Evolutionary conservation across 495 filamentous ascomycete species (phyloP).

Genomic region (Hypomontagnella submonticulosa): DNA sequence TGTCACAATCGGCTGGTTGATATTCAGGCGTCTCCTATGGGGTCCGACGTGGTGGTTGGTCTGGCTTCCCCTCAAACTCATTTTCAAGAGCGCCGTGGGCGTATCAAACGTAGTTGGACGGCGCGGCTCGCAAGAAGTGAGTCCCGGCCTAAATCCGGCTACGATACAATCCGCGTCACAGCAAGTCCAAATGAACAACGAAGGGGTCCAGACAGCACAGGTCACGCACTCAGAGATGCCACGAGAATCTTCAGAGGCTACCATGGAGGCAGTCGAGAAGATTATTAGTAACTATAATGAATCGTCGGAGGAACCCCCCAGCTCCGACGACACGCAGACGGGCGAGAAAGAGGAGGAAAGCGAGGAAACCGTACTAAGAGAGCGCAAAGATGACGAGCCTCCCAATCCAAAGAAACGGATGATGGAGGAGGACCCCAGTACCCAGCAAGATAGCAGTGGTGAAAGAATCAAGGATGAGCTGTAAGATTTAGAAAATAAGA

Average conservation of each 20-base stretch:
- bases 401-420: slow-evolving; percentile 86
- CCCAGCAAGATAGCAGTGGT: slow-evolving; percentile 34
- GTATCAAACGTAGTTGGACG: slow-evolving; percentile 53
- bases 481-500: slow-evolving; percentile 42
- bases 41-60: slow-evolving; percentile 91
- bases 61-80: slow-evolving; percentile 78
- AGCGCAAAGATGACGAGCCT: slow-evolving; percentile 58
- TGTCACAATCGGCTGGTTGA: slow-evolving; percentile 81
- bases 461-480: slow-evolving; percentile 54
- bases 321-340: slow-evolving; percentile 11
- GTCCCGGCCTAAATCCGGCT: slow-evolving; percentile 45
- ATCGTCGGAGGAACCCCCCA: slow-evolving; percentile 31
- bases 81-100: slow-evolving; percentile 58
- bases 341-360: slow-evolving; percentile 40
- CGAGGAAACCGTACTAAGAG: slow-evolving; percentile 58
- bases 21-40: slow-evolving; percentile 85
- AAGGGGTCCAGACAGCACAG: slow-evolving; percentile 58
- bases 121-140: slow-evolving; percentile 52
- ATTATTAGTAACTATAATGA: slow-evolving; percentile 58
- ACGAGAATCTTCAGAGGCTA: slow-evolving; percentile 45
- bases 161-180: slow-evolving; percentile 33
- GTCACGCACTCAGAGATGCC: slow-evolving; percentile 40
- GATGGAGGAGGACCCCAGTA: slow-evolving; percentile 71
- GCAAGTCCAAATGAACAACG: slow-evolving; percentile 57
- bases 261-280: slow-evolving; percentile 61